These are phyloP conservation scores for Volvox africanus DNA, from an alignment of 139 green algal species.

Conservation along the genomic window DNA sequence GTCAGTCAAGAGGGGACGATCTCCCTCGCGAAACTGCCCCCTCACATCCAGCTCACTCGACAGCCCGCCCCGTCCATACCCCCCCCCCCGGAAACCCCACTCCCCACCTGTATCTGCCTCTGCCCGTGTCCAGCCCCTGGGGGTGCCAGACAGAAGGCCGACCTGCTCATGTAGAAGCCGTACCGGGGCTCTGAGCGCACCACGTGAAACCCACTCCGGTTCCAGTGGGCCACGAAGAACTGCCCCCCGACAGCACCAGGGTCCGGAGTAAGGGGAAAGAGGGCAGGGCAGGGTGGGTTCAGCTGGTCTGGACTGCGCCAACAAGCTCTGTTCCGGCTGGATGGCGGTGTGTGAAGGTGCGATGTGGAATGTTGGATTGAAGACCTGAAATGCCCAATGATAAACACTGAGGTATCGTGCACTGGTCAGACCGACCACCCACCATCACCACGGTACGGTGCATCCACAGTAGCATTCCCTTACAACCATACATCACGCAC, in stretches of 20 bases:
- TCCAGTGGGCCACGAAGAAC: constrained; percentile 53
- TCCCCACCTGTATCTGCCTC: constrained; percentile 55
- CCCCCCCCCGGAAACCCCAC: too few species aligned
- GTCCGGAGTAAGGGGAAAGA: neutral
- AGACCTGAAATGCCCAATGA: too few species aligned
- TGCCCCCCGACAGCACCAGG: too few species aligned
- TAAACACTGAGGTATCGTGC: too few species aligned
- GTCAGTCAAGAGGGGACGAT: too few species aligned
- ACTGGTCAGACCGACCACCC: too few species aligned
- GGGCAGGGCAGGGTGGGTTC: neutral
- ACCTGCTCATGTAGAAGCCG: constrained; percentile 21
- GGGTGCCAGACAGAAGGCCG: constrained; percentile 54
- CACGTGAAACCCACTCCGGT: constrained; percentile 49
- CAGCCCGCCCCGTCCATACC: neutral
- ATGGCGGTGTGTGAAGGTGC: neutral
- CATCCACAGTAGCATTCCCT: neutral
- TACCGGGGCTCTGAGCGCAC: constrained; percentile 11
- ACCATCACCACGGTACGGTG: neutral
- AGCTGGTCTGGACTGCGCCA: too few species aligned
- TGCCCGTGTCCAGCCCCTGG: constrained; percentile 58
- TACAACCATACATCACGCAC: neutral
- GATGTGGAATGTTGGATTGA: neutral
- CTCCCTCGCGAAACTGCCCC: too few species aligned
- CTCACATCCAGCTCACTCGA: neutral
- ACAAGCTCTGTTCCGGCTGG: too few species aligned